Conservation (phyloP, 805 yeast genomes). For the Tetrapisispora phaffii region DNA sequence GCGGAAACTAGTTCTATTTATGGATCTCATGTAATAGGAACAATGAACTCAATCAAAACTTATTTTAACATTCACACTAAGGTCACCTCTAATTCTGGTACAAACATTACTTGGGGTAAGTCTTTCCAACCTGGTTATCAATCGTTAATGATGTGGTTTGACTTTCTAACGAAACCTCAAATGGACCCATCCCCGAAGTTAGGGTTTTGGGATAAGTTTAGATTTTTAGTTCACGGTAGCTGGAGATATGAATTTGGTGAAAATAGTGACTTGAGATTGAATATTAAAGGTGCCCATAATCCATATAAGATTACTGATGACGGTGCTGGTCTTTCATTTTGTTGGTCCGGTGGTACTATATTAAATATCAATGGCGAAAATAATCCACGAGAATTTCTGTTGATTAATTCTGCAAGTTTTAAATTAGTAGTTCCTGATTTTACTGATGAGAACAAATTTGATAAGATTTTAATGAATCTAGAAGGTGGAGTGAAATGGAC, state of each 20-base stretch:
- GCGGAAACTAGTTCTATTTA: constrained; percentile 39
- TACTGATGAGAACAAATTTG: constrained; percentile 22
- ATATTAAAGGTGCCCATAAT: constrained; percentile 49
- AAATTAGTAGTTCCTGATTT: constrained; percentile 45
- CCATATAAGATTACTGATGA: constrained; percentile 51
- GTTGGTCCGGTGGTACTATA: constrained; percentile 49
- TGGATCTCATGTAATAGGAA: constrained; percentile 49
- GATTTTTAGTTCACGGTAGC: constrained; percentile 45
- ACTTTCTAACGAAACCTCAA: constrained; percentile 60
- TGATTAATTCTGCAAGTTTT: constrained; percentile 47
- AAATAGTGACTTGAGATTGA: constrained; percentile 44
- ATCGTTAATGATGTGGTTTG: constrained; percentile 55
- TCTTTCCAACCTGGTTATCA: constrained; percentile 51
- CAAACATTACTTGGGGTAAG: constrained; percentile 54
- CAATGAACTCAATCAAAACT: constrained; percentile 53
- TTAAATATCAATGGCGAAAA: constrained; percentile 43
- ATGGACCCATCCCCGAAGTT: constrained; percentile 52
- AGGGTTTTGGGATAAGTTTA: constrained; percentile 66
- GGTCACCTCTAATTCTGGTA: constrained; percentile 38
- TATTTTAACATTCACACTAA: constrained; percentile 40
- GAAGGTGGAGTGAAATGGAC: constrained; percentile 68
- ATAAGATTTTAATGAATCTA: constrained; percentile 50
- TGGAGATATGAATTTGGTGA: constrained; percentile 38
- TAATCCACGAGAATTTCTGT: constrained; percentile 40
- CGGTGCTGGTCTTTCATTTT: constrained; percentile 54